Conservation (phyloP, 495 filamentous ascomycete species). For the Podospora pseudocomata region DNA sequence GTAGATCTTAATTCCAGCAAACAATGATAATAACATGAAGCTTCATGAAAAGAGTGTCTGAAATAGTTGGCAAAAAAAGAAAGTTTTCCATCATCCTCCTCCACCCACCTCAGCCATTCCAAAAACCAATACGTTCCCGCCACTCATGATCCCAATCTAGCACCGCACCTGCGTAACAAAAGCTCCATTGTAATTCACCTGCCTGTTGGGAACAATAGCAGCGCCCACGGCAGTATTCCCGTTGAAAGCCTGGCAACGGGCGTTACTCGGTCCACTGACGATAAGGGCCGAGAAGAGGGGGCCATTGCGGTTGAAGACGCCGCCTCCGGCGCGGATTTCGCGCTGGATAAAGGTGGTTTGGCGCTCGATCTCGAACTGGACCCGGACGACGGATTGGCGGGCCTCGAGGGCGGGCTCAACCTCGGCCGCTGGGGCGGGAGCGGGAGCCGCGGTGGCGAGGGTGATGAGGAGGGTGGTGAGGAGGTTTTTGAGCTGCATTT, state of each 20-base stretch:
- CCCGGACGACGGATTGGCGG: background rate
- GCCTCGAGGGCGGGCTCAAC: background rate
- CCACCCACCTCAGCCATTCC: background rate
- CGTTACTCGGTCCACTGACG: background rate
- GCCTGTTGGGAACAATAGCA: background rate
- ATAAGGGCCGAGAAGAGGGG: background rate
- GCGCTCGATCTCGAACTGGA: background rate
- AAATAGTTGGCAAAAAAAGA: background rate
- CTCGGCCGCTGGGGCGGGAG: background rate
- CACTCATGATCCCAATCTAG: background rate
- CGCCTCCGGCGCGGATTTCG: background rate
- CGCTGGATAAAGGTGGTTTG: background rate
- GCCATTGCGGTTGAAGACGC: background rate
- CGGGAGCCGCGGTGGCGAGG: background rate
- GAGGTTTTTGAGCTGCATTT: background rate
- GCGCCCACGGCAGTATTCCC: background rate
- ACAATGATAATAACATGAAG: background rate
- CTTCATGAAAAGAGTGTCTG: background rate
- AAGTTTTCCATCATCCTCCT: background rate
- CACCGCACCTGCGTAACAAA: slow-evolving; percentile 3
- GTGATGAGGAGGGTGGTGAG: background rate
- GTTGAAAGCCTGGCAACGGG: slow-evolving; percentile 4
- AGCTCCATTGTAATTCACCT: background rate
- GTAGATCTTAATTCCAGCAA: background rate
- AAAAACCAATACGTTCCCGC: too few relatives aligned